Evolutionary conservation across 495 filamentous ascomycete species (phyloP), one percentile per base, ranked within the genome.

Genomic region (Daldinia decipiens): DNA sequence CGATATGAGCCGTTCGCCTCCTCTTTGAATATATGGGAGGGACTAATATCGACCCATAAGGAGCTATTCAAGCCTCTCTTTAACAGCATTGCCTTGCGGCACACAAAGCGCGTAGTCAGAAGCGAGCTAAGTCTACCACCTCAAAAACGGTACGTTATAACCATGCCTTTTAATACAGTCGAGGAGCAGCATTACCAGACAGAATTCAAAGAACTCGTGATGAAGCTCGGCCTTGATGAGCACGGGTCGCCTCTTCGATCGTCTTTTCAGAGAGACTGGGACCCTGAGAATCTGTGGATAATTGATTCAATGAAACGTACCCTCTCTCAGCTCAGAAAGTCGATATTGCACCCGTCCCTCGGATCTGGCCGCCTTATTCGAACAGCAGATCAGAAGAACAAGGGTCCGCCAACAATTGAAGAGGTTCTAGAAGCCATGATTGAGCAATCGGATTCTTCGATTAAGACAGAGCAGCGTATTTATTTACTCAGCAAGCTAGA

Each of bases 371-470:
- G n/a, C 19, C 3, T 62, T 32, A 17, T 40, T 11, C 52, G 45
- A 12, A 7, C 5, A 12, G n/a, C 15, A 3, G 39, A 53, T 3
- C 79, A 83, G 21, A 86, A 81, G 19, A 24, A 84, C 60, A 91
- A 87, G 0, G 89, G 90, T 7, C 78, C 95, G 55, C 82, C 90
- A n/a, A 95, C 93, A 7, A 90, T 97, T 5, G 84, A 86, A 15
- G 91, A 98, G 73, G 93, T 97, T 1, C 80, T 98, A 24, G 88
- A 92, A 43, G 88, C 89, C 4, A 97, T 98, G 95, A 89, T 97
- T 63, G 94, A 97, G 26, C 86, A 93, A 62, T 92, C 89, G 13
- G 89, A 93, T 29, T 79, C 81, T 19, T 70, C 79, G 3, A 85
- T 92, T 19, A 84, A 88, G 27, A 77, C 85, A 0, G 89, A 95